Conservation (phyloP, 2,329 filamentous ascomycete genomes). For the Endothia cerciana region DNA sequence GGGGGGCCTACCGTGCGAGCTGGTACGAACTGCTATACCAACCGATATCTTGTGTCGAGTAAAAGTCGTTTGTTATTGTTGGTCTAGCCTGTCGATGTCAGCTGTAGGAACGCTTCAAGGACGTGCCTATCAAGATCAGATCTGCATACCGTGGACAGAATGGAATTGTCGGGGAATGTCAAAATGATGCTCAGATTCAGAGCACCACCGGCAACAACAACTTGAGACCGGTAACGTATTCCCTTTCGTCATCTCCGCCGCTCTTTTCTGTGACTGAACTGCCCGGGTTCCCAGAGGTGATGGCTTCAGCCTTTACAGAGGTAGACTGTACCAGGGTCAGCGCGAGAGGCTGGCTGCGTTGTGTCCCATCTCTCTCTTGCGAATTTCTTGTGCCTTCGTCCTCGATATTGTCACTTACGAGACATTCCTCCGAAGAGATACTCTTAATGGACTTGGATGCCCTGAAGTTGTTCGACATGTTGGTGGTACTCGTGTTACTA, state of each 20-base stretch:
- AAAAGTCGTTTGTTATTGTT: constrained; percentile 38
- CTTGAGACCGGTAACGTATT: constrained; percentile 4
- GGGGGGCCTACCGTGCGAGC: constrained; percentile 31
- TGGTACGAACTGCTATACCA: constrained; percentile 47
- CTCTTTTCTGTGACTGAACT: not conserved
- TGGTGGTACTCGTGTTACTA: too few relatives aligned
- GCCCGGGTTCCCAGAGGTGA: too few relatives aligned
- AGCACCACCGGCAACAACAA: not conserved
- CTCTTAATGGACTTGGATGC: too few relatives aligned
- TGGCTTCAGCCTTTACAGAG: not conserved
- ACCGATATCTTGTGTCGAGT: constrained; percentile 44
- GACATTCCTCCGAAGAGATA: too few relatives aligned
- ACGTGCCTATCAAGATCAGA: not conserved
- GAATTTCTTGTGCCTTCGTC: not conserved
- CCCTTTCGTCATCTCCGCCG: not conserved
- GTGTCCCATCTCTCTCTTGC: not conserved
- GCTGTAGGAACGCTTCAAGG: not conserved
- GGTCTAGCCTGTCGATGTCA: constrained; percentile 37
- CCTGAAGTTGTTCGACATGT: too few relatives aligned
- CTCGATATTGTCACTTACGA: not conserved
- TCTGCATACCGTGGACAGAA: constrained; percentile 6
- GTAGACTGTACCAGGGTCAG: not conserved
- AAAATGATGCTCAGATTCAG: constrained; percentile 8
- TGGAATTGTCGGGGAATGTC: constrained; percentile 15
- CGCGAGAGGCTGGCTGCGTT: not conserved